Evolutionary conservation across 2,329 filamentous ascomycete species (phyloP).

Genomic region (Fusarium agapanthi): DNA sequence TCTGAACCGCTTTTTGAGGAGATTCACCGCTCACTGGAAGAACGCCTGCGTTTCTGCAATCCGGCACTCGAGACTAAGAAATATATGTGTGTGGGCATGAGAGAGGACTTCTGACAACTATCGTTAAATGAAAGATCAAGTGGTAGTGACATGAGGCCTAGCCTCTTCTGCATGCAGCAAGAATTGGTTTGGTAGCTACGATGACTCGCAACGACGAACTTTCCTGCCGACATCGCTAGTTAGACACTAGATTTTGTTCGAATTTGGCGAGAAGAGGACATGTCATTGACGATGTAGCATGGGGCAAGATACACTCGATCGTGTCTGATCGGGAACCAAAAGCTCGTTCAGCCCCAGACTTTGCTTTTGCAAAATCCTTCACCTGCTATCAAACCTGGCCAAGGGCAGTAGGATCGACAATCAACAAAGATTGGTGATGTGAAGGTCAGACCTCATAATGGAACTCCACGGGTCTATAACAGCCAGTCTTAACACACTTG

Average conservation of each 20-base stretch:
- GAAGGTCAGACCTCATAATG: constrained; percentile 3
- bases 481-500: neutral
- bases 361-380: constrained; percentile 3
- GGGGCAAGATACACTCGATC: constrained; percentile 14
- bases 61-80: neutral
- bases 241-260: constrained; percentile 3
- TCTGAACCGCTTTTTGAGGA: neutral
- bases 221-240: neutral
- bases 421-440: constrained; percentile 16
- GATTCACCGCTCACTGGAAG: neutral
- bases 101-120: neutral
- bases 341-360: neutral
- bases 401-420: constrained; percentile 18
- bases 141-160: neutral
- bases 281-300: constrained; percentile 2
- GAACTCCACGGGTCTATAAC: neutral
- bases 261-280: neutral
- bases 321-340: neutral
- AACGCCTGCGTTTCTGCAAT: constrained; percentile 3
- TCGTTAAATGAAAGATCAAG: neutral
- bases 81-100: neutral
- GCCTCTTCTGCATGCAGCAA: neutral
- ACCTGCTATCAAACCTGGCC: constrained; percentile 3
- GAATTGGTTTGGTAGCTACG: neutral
- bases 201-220: constrained; percentile 14